Evolutionary conservation across 108 stramenopile species (phyloP).

Genomic region (Mediolabrus comicus): DNA sequence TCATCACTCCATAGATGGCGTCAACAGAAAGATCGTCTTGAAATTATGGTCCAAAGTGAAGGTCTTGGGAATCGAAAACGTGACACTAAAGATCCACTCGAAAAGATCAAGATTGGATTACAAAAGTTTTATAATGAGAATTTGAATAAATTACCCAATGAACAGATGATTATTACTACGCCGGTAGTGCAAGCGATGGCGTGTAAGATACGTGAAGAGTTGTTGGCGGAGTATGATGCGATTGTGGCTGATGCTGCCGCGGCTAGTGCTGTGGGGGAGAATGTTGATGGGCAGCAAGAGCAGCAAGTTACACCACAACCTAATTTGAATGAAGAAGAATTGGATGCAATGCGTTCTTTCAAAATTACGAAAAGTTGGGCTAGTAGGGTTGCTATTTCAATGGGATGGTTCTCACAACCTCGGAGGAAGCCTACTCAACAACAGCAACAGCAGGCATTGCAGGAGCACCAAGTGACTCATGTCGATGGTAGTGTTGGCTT

Average conservation of each 20-base stretch:
- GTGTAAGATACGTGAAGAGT: constrained; percentile 21
- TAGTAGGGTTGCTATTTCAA: constrained; percentile 13
- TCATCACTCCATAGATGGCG: constrained; percentile 37
- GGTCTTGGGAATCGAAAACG: constrained; percentile 21
- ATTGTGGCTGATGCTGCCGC: not conserved
- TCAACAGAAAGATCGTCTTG: constrained; percentile 7
- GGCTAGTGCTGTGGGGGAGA: not conserved
- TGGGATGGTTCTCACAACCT: constrained; percentile 12
- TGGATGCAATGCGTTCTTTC: constrained; percentile 9
- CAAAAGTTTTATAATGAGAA: constrained; percentile 22
- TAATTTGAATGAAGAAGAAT: constrained; percentile 3
- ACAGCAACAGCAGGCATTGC: not conserved
- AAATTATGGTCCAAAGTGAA: constrained; percentile 18
- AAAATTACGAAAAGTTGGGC: constrained; percentile 32
- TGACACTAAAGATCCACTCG: constrained; percentile 21
- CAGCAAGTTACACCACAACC: not conserved
- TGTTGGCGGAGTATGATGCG: constrained; percentile 3
- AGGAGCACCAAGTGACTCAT: not conserved
- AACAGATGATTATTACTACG: constrained; percentile 22
- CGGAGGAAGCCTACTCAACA: not conserved
- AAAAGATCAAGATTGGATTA: constrained; percentile 18
- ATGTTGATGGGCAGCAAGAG: not conserved
- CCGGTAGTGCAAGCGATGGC: constrained; percentile 19
- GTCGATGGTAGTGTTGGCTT: no score
- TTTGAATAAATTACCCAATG: not conserved